Evolutionary conservation across 306 rosid genomes (phyloP).

Genomic region (Begonia masoniana): DNA sequence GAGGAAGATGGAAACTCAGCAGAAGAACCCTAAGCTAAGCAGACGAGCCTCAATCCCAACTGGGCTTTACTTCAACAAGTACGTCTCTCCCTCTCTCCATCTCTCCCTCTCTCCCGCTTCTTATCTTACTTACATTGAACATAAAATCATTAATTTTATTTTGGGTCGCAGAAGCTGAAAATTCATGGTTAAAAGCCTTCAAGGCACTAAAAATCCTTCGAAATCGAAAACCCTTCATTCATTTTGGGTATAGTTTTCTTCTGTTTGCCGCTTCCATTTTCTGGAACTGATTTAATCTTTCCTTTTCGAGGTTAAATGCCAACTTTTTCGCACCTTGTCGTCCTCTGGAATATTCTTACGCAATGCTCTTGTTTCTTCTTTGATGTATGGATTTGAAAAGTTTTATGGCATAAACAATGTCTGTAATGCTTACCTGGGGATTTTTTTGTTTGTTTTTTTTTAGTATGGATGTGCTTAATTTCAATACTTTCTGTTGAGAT

Average conservation of each 20-base stretch:
- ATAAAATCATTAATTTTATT: slow-evolving; percentile 2
- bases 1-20: slow-evolving; percentile 33
- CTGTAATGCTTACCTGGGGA: too few species aligned
- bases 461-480: too few species aligned
- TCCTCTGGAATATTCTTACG: too few species aligned
- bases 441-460: too few species aligned
- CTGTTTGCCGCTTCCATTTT: not conserved
- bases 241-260: slow-evolving; percentile 36
- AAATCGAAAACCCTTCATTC: slow-evolving; percentile 16
- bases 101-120: not conserved
- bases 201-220: slow-evolving; percentile 17
- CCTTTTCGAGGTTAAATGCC: too few species aligned
- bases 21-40: slow-evolving; percentile 30
- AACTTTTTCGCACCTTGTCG: too few species aligned
- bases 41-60: slow-evolving; percentile 50
- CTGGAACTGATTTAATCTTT: too few species aligned
- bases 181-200: slow-evolving; percentile 31
- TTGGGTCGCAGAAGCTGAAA: slow-evolving; percentile 42
- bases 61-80: slow-evolving; percentile 77
- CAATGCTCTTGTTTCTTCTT: too few species aligned
- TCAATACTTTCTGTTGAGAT: too few species aligned
- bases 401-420: too few species aligned
- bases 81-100: not conserved
- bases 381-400: too few species aligned
- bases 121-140: not conserved